Percentiles rank a stretch among this genome's conserved stretches.
Conservation (phyloP, 805 yeast species). For the Metschnikowia henanensis region DNA sequence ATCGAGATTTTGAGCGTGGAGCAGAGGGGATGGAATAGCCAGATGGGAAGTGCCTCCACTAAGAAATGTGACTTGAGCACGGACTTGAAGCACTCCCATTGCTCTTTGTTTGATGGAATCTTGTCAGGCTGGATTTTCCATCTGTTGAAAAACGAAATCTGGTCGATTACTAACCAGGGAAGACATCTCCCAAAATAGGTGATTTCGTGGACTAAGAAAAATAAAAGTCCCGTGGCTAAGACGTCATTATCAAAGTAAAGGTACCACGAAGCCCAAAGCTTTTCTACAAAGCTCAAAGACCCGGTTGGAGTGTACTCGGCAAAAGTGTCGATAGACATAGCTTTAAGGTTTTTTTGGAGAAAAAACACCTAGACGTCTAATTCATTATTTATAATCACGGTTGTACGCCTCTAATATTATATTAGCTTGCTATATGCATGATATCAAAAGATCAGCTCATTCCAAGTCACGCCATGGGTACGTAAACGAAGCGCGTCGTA, state of each 20-base stretch:
- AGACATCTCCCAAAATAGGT: conserved; percentile 58
- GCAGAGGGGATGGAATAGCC: conserved; percentile 63
- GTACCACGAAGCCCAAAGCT: conserved; percentile 57
- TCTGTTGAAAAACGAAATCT: conserved; percentile 49
- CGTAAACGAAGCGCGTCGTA: conserved; percentile 3
- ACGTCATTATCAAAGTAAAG: conserved; percentile 52
- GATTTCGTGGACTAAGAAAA: conserved; percentile 55
- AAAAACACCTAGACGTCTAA: background rate
- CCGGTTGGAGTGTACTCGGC: background rate
- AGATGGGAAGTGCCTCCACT: conserved; percentile 60
- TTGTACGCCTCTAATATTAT: too few relatives aligned
- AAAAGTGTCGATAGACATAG: background rate
- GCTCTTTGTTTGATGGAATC: conserved; percentile 54
- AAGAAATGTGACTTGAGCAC: conserved; percentile 55
- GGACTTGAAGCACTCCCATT: conserved; percentile 62
- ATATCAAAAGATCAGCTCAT: conserved; percentile 7
- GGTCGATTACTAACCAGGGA: conserved; percentile 58
- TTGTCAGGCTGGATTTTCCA: conserved; percentile 57
- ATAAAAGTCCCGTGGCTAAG: conserved; percentile 57
- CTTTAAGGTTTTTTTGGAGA: too few relatives aligned
- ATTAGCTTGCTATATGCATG: background rate
- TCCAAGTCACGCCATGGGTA: conserved; percentile 5
- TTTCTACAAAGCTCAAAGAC: conserved; percentile 39
- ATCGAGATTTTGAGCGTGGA: conserved; percentile 47
- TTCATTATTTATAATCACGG: background rate